Percentiles rank a stretch among this genome's conserved stretches.
These are phyloP conservation scores for Phaseolus lunatus DNA, from an alignment of 306 rosid species.

Conservation along the genomic window DNA sequence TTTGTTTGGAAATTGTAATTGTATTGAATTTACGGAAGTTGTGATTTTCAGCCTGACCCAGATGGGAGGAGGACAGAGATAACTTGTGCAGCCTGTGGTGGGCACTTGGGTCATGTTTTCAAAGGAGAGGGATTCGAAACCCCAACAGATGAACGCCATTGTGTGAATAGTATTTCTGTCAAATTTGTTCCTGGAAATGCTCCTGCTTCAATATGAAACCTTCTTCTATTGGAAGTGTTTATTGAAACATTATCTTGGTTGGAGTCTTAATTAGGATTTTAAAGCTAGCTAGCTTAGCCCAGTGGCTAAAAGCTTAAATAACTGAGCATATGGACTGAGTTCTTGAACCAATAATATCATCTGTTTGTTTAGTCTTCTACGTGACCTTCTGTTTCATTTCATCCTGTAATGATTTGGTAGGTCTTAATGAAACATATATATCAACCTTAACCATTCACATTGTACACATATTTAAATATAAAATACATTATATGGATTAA, in stretches of 20 bases:
- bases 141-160: slow-evolving; percentile 88
- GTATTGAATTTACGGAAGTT: not conserved
- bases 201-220: slow-evolving; percentile 47
- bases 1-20: slow-evolving; percentile 13
- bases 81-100: slow-evolving; percentile 88
- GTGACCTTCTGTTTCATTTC: not conserved
- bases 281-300: not conserved
- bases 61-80: slow-evolving; percentile 94
- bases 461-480: not conserved
- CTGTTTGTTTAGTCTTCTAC: not conserved
- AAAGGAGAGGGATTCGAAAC: slow-evolving; percentile 82
- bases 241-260: not conserved
- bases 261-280: not conserved
- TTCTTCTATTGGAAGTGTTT: not conserved
- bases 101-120: slow-evolving; percentile 87
- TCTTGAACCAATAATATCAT: slow-evolving; percentile 32
- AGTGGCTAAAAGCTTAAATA: not conserved
- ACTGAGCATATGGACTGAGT: not conserved
- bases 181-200: slow-evolving; percentile 62
- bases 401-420: not conserved
- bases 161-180: slow-evolving; percentile 86
- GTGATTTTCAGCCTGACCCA: slow-evolving; percentile 72
- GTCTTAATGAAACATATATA: not conserved
- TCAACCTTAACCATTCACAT: not conserved
- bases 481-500: not conserved